Evolutionary conservation across 495 filamentous ascomycete species (phyloP).

Genomic region (Aspergillus diversus): DNA sequence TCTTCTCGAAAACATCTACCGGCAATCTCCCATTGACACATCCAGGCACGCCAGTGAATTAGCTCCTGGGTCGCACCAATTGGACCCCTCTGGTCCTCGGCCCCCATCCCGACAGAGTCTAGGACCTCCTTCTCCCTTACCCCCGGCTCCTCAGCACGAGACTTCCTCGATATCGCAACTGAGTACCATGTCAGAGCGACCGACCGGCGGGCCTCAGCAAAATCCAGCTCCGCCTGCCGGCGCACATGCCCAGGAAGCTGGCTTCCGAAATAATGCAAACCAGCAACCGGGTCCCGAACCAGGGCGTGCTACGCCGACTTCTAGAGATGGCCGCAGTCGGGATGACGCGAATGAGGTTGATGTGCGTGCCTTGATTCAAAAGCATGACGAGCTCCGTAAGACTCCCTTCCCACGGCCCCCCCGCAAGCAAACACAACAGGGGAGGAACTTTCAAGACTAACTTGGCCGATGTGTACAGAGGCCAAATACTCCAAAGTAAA

Average conservation of each 20-base stretch:
- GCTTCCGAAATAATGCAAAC: constrained; percentile 19
- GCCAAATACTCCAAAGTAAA: constrained; percentile 98
- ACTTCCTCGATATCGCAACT: constrained; percentile 30
- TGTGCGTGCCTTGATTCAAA: constrained; percentile 45
- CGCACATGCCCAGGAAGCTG: constrained; percentile 31
- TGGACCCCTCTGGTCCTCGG: constrained; percentile 30
- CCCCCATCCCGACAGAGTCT: constrained; percentile 67
- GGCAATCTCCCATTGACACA: constrained; percentile 36
- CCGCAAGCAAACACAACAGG: not conserved
- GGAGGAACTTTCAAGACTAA: constrained; percentile 17
- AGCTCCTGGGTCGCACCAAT: constrained; percentile 28
- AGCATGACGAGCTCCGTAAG: constrained; percentile 71
- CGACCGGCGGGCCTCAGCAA: constrained; percentile 36
- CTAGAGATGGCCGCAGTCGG: constrained; percentile 50
- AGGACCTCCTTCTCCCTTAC: constrained; percentile 42
- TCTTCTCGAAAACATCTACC: constrained; percentile 48
- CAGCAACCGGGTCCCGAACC: constrained; percentile 36
- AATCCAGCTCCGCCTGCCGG: constrained; percentile 24
- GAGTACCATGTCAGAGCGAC: constrained; percentile 30
- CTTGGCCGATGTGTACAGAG: constrained; percentile 52
- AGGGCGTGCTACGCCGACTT: constrained; percentile 62
- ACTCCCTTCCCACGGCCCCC: not conserved
- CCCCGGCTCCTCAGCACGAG: constrained; percentile 23
- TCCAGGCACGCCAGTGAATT: constrained; percentile 36
- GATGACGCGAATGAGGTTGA: constrained; percentile 58